Evolutionary conservation across 2,329 filamentous ascomycete genomes (phyloP).

Genomic region (Aspergillus quadricinctus): DNA sequence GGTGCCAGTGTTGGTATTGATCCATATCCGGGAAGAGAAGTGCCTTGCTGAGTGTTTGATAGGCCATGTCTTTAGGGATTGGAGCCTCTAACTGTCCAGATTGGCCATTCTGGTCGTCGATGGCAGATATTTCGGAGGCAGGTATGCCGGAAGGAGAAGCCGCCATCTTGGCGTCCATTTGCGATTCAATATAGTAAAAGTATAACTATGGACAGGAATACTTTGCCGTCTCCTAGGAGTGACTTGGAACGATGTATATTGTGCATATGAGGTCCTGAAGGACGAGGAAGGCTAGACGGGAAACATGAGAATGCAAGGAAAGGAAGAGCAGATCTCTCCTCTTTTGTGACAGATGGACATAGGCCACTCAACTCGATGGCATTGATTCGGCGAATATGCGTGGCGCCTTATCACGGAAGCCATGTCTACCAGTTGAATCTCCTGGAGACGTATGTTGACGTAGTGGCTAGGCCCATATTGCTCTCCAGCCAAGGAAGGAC

Average conservation of each 20-base stretch:
- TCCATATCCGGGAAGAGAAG: slow-evolving; percentile 5
- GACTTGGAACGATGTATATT: neutral
- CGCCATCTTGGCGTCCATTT: neutral
- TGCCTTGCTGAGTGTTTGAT: neutral
- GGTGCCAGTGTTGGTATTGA: slow-evolving; percentile 10
- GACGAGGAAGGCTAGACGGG: neutral
- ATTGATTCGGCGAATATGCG: neutral
- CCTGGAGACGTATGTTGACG: neutral
- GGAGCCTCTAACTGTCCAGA: neutral
- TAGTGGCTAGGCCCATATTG: neutral
- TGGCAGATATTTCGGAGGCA: neutral
- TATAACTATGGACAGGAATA: neutral
- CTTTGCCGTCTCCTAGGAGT: neutral
- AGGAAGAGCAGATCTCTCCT: neutral
- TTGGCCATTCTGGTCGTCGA: neutral
- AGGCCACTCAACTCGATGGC: neutral
- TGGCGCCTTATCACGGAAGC: neutral
- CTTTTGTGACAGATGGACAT: neutral
- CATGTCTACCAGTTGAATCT: neutral
- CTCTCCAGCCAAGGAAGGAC: no score
- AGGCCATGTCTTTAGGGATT: neutral
- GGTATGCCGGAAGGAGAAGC: neutral
- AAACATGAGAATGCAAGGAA: neutral
- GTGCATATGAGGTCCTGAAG: neutral
- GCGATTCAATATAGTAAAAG: neutral